These are phyloP conservation scores for Chaetomium strumarium DNA, from an alignment of 2,329 filamentous ascomycete genomes.

Conservation along the genomic window DNA sequence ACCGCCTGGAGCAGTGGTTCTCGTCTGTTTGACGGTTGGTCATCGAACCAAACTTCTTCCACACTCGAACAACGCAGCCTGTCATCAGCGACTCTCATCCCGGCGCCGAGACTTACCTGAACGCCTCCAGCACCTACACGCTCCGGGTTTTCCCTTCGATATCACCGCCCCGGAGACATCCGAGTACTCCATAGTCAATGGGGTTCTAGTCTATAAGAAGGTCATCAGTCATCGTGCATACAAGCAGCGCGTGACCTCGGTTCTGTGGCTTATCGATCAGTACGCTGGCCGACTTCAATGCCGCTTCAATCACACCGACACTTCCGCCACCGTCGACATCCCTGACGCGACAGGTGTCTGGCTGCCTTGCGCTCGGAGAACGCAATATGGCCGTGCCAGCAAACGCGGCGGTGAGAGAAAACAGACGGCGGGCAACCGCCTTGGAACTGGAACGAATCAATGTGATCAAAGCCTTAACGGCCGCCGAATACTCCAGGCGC, in stretches of 20 bases:
- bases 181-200: not conserved
- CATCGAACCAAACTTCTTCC: not conserved
- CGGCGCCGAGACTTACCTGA: no score
- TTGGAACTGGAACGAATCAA: conserved; percentile 22
- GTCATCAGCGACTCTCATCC: no score
- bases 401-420: conserved; percentile 24
- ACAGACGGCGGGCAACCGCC: conserved; percentile 15
- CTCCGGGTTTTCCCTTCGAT: not conserved
- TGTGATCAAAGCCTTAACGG: conserved; percentile 23
- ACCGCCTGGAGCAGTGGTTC: not conserved
- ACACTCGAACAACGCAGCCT: not conserved
- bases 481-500: conserved; percentile 24
- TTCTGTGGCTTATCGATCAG: not conserved
- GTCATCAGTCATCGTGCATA: not conserved
- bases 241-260: not conserved
- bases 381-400: conserved; percentile 17
- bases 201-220: not conserved
- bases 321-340: conserved; percentile 17
- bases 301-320: conserved; percentile 11
- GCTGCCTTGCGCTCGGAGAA: not conserved
- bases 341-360: conserved; percentile 2
- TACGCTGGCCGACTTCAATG: conserved; percentile 10
- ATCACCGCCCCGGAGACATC: not conserved
- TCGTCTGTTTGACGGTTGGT: not conserved
- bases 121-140: no score